Base-by-base conservation (phyloP, 805 yeast species). In the Myxozyma monticola region DNA sequence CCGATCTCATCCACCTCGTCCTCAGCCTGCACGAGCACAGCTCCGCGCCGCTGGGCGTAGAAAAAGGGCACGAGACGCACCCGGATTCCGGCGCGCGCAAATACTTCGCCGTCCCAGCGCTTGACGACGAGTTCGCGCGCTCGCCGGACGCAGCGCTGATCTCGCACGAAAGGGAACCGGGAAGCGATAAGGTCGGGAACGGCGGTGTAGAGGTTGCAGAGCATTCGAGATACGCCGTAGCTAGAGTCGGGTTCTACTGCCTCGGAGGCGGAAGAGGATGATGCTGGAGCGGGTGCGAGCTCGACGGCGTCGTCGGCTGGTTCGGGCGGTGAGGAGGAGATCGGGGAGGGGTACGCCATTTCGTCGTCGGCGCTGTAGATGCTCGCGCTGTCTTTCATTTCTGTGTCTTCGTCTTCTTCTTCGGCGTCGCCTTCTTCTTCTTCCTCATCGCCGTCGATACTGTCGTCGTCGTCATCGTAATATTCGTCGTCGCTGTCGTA, bases 1-100 rank as follows among this genome's bases (percentile, higher is more conserved):
- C 49, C 49, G 18, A 7, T 18, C 17, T 12, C 12, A 24, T 45
- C 49, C 8, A 45, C 40, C 22, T 45, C 39, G 30, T 45, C 49
- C 9, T 34, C 12, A 17, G 25, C 28, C 2, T 31, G 34, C 8
- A 34, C 49, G 33, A 45, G 39, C 18, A 31, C 28, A 9, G 40
- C 39, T 2, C 34, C 39, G 6, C 29, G 17, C 18, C 40, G 25
- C 22, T 12, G 22, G 21, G 49, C 49, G 12, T 22, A 26, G 21
- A 17, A 25, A 28, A 45, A 45, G 21, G 43, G 39, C 14, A 38
- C 6, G 2, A 45, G 14, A 18, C n/a, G 35, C 10, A 45, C 49
- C 10, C 40, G 21, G 12, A 45, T 38, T n/a, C 38, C 28, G 4
- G 40, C 7, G 18, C 28, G 17, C 18, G 15, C 20, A 14, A 45